Base-by-base conservation (phyloP, 768 basidiomycete species). In the Holtermanniella nyarrowii region DNA sequence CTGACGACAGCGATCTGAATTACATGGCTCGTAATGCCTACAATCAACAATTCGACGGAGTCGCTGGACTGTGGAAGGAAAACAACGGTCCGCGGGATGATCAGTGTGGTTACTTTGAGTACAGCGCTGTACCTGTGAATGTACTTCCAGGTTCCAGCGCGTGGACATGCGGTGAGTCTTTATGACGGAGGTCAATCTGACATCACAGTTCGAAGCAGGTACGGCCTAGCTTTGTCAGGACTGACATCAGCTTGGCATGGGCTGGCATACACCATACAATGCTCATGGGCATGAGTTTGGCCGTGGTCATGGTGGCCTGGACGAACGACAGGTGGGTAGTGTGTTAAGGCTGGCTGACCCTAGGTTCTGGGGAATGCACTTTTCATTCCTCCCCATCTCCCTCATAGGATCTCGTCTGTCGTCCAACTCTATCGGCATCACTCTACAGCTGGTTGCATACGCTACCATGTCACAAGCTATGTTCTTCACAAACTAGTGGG, bases 61-160 rank as follows among this genome's bases (percentile, higher is more conserved):
- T 50, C 25, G 44, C 46, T 11, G 11, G 21, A 16, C 12, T 20
- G 2, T 56, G 55, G 55, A 42, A 39, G 13, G 27, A 13, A 21
- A 44, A 52, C 27, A 22, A 39, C 10, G 50, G 55, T 16, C 55
- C 55, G 5, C 11, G 7, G 4, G 47, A 21, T 12, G 27, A 24
- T 21, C 16, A 50, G 3, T 54, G 46, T 44, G 55, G 49, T 10
- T 58, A 48, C 42, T 54, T 44, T 31, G 21, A 49, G 23, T 46
- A 46, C 3, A 52, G 48, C 49, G 21, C 46, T 18, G 5, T 56
- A 4, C 18, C 50, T 1, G 52, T 56, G 22, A 37, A 37, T 16
- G 31, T 37, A 37, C 31, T 37, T 7, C 31, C 31, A 16, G 31
- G 31, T 7, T 37, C 31, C 10, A 16, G 16, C 31, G 31, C 10